These are phyloP conservation scores for Phytopythium cucurbitacearum DNA, from an alignment of 352 stramenopile genomes.

Conservation along the genomic window DNA sequence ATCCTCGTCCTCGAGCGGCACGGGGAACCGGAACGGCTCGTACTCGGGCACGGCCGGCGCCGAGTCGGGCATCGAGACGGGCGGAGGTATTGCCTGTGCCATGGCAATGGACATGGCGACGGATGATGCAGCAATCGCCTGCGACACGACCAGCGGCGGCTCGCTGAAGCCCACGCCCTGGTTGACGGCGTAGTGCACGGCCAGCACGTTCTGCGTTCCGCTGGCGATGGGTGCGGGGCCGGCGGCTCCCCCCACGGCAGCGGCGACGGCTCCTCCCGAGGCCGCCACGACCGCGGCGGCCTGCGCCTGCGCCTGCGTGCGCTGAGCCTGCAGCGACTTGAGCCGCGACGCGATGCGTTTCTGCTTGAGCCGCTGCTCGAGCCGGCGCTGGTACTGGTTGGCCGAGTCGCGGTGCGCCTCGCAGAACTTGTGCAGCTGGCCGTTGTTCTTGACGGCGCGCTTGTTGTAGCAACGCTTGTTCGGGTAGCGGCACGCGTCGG, in stretches of 20 bases:
- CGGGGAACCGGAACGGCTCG: constrained; percentile 32
- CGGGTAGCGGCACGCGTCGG: constrained; percentile 53
- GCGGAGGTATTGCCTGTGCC: background rate
- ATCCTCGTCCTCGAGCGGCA: constrained; percentile 31
- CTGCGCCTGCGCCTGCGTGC: constrained; percentile 12
- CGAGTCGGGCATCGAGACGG: background rate
- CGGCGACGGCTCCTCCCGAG: background rate
- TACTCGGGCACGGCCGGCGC: constrained; percentile 10
- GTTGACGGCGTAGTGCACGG: constrained; percentile 5
- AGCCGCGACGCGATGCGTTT: constrained; percentile 25
- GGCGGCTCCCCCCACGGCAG: background rate
- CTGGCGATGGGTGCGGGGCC: constrained; percentile 1
- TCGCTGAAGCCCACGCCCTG: background rate
- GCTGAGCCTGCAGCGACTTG: constrained; percentile 17
- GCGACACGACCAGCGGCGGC: background rate
- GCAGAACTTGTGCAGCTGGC: constrained; percentile 70
- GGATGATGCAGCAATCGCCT: background rate
- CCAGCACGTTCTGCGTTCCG: constrained; percentile 5
- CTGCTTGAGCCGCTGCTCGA: constrained; percentile 43
- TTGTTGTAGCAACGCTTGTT: constrained; percentile 64
- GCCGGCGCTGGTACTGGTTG: constrained; percentile 74
- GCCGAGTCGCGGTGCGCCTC: constrained; percentile 63
- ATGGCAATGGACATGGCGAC: background rate
- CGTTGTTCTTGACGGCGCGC: constrained; percentile 68
- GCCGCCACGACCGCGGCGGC: background rate